Evolutionary conservation across 805 yeast genomes (phyloP).

Genomic region (Kuraishia cidri): DNA sequence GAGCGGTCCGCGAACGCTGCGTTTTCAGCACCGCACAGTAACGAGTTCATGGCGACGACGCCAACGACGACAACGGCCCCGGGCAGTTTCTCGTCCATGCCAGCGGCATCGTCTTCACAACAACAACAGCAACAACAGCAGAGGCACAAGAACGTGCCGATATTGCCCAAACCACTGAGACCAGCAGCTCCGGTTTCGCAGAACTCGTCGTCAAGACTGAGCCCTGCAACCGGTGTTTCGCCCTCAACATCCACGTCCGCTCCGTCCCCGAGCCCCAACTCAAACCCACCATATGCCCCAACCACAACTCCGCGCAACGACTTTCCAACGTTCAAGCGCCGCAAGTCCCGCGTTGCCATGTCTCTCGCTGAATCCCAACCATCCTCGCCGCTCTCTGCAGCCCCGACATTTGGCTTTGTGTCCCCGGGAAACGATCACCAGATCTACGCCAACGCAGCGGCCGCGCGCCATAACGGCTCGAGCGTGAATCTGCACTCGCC

Average conservation of each 20-base stretch:
- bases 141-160: conserved; percentile 21
- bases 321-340: conserved; percentile 13
- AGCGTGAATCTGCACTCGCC: neutral
- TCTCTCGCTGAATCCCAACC: conserved; percentile 11
- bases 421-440: neutral
- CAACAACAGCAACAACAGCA: no score
- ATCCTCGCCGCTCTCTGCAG: conserved; percentile 12
- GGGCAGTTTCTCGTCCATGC: no score
- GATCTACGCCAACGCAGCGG: neutral
- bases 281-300: no score
- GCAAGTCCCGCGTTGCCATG: conserved; percentile 16
- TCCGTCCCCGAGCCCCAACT: no score
- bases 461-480: neutral
- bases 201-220: neutral
- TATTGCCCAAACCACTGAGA: conserved; percentile 20
- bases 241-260: no score
- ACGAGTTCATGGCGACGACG: neutral
- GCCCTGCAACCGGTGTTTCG: no score
- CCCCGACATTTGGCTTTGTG: neutral
- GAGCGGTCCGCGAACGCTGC: no score
- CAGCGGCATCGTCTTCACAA: no score
- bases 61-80: no score
- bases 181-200: neutral
- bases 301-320: no score
- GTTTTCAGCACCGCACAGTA: conserved; percentile 1